phyloP scores from a whole-genome alignment of 129 eudicot genomes.

The Flaveria brownii region DNA sequence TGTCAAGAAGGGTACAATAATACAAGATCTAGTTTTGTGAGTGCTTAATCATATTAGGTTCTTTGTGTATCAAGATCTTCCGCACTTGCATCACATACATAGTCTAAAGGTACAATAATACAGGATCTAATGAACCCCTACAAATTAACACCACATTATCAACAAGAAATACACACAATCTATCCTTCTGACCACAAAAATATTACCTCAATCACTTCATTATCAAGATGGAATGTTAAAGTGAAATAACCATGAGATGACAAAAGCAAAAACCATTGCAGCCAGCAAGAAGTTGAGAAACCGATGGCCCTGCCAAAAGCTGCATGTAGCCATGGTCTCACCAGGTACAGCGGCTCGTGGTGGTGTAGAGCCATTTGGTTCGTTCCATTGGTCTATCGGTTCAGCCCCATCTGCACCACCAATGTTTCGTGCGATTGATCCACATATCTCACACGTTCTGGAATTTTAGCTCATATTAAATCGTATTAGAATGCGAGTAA shows the following conservation, averaged over 20 bases:
- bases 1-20: too few species aligned
- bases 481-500: too few species aligned
- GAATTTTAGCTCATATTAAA: not conserved
- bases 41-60: too few species aligned
- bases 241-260: constrained; percentile 90
- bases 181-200: not conserved
- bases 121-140: constrained; percentile 4
- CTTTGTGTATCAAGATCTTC: not conserved
- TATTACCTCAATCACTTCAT: not conserved
- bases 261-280: constrained; percentile 89
- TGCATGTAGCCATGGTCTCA: constrained; percentile 28
- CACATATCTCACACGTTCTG: constrained; percentile 87
- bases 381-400: constrained; percentile 49
- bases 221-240: constrained; percentile 58
- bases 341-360: constrained; percentile 33
- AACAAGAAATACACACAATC: not conserved
- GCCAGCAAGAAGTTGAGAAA: constrained; percentile 81
- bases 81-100: not conserved
- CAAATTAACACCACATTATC: not conserved
- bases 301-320: constrained; percentile 76
- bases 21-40: too few species aligned
- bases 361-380: constrained; percentile 40
- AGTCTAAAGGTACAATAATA: not conserved
- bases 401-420: constrained; percentile 55
- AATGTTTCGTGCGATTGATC: constrained; percentile 68